These are phyloP conservation scores for Stagonosporopsis cucurbitacearum DNA, from an alignment of 2,329 filamentous ascomycete species.

Conservation along the genomic window DNA sequence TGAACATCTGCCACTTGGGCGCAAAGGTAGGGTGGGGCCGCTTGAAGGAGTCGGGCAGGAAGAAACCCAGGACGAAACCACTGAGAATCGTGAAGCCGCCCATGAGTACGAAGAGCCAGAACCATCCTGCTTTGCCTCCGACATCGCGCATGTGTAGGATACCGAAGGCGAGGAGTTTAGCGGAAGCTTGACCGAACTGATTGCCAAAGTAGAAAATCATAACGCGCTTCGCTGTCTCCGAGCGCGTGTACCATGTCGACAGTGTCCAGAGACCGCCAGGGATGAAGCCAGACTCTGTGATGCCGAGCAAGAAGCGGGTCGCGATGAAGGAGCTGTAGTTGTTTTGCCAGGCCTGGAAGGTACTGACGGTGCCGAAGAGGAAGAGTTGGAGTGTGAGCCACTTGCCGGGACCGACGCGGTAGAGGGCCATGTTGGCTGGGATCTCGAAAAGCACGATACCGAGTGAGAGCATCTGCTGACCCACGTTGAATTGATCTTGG, in stretches of 20 bases:
- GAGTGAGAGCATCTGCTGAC: slow-evolving; percentile 68
- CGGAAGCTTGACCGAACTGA: slow-evolving; percentile 44
- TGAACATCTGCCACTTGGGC: slow-evolving; percentile 25
- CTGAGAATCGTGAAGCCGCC: slow-evolving; percentile 57
- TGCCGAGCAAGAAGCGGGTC: slow-evolving; percentile 48
- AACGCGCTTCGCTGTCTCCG: slow-evolving; percentile 50
- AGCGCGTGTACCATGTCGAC: slow-evolving; percentile 71
- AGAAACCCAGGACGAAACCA: slow-evolving; percentile 20
- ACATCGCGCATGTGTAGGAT: slow-evolving; percentile 52
- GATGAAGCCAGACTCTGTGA: slow-evolving; percentile 59
- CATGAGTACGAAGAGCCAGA: slow-evolving; percentile 57
- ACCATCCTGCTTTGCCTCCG: slow-evolving; percentile 51
- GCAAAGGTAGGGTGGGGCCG: slow-evolving; percentile 17
- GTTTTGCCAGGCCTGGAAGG: slow-evolving; percentile 70
- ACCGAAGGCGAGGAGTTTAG: slow-evolving; percentile 47
- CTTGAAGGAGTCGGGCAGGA: slow-evolving; percentile 20
- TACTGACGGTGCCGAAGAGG: slow-evolving; percentile 53
- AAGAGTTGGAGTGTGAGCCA: slow-evolving; percentile 52
- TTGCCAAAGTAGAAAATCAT: slow-evolving; percentile 52
- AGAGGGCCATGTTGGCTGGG: slow-evolving; percentile 50
- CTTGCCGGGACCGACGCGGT: slow-evolving; percentile 44
- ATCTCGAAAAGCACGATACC: slow-evolving; percentile 71
- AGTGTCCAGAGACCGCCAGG: slow-evolving; percentile 67
- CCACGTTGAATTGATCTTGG: slow-evolving; percentile 38
- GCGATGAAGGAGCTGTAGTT: slow-evolving; percentile 51